A percentile compares a stretch with the other conserved stretches of the same genome.
phyloP scores from a whole-genome alignment of 257 asterid genomes.

The Ehretia macrophylla region DNA sequence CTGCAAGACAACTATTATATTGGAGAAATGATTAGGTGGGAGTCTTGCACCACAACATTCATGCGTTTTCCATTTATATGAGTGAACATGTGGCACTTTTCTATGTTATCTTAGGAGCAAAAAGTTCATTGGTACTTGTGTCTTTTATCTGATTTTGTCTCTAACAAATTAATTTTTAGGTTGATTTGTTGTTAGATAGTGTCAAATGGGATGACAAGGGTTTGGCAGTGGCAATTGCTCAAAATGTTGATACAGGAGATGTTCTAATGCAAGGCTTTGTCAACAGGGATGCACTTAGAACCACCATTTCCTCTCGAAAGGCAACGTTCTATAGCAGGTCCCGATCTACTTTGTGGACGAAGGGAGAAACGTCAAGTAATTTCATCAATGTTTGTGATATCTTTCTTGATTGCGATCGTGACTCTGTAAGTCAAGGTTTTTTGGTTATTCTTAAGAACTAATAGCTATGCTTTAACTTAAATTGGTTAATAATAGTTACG shows the following conservation, averaged over 20 bases:
- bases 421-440: slow-evolving; percentile 54
- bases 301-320: slow-evolving; percentile 64
- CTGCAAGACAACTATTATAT: too few relatives aligned
- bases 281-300: slow-evolving; percentile 66
- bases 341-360: slow-evolving; percentile 77
- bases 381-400: slow-evolving; percentile 71
- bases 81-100: too few relatives aligned
- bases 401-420: slow-evolving; percentile 85
- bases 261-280: slow-evolving; percentile 90
- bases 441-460: neutral
- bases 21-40: too few relatives aligned
- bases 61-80: too few relatives aligned
- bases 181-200: slow-evolving; percentile 64
- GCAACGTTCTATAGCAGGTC: slow-evolving; percentile 94
- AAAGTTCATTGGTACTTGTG: neutral
- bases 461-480: neutral
- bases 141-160: slow-evolving; percentile 27
- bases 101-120: neutral
- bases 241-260: slow-evolving; percentile 87
- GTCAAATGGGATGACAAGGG: slow-evolving; percentile 96
- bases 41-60: too few relatives aligned
- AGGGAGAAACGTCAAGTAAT: slow-evolving; percentile 91
- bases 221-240: slow-evolving; percentile 89
- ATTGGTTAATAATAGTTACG: slow-evolving; percentile 5
- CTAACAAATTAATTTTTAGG: slow-evolving; percentile 31